These are phyloP conservation scores for Bocquillonia castaneifolia DNA, from an alignment of 441 rosid genomes.

Conservation along the genomic window DNA sequence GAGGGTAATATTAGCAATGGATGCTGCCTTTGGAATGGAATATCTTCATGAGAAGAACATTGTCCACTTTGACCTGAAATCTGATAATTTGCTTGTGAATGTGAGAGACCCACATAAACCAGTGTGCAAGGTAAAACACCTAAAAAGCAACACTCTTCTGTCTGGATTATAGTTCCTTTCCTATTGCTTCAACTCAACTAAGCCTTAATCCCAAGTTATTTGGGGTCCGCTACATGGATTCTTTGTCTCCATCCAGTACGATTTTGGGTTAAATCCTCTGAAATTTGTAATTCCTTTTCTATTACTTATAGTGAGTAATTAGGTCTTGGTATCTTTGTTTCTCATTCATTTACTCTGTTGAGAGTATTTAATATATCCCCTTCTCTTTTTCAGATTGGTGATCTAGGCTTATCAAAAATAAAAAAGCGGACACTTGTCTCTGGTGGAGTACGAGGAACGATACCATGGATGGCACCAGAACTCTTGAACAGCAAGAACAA, in stretches of 20 bases:
- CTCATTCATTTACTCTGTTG: neutral
- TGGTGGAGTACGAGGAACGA: constrained; percentile 45
- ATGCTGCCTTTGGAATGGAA: constrained; percentile 47
- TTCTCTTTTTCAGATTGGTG: constrained; percentile 37
- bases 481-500: constrained; percentile 29
- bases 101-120: constrained; percentile 41
- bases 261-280: no score
- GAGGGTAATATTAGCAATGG: constrained; percentile 44
- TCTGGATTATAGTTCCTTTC: neutral
- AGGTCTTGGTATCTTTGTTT: neutral
- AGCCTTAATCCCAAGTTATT: no score
- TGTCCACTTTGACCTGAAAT: constrained; percentile 45
- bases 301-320: neutral
- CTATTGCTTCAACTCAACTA: no score
- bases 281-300: neutral
- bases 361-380: neutral
- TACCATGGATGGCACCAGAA: constrained; percentile 54
- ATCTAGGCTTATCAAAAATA: constrained; percentile 44
- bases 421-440: constrained; percentile 37
- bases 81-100: constrained; percentile 39
- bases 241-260: no score
- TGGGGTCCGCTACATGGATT: no score
- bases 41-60: constrained; percentile 41
- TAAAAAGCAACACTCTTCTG: neutral
- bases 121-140: constrained; percentile 36